phyloP scores from a whole-genome alignment of 768 basidiomycete genomes.

The Myochromella boudieri region DNA sequence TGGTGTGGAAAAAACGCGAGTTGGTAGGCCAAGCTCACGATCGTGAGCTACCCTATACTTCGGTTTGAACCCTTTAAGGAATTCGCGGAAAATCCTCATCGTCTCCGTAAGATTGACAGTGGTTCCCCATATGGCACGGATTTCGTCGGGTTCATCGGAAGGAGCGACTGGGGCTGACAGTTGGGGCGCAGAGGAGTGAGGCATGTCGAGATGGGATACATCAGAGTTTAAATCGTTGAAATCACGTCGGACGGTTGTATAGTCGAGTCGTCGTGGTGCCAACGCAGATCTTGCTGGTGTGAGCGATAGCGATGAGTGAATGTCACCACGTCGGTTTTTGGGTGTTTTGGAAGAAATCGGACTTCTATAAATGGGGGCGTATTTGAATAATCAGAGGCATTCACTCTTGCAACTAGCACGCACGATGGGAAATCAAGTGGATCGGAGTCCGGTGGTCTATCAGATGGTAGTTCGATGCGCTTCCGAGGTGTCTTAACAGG shows the following conservation, averaged over 20 bases:
- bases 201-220: constrained; percentile 53
- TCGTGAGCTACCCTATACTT: constrained; percentile 83
- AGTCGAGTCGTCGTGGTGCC: constrained; percentile 33
- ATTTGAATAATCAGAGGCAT: background rate
- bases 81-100: constrained; percentile 88
- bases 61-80: constrained; percentile 89
- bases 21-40: constrained; percentile 54
- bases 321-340: constrained; percentile 82
- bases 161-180: constrained; percentile 63
- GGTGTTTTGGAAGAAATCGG: constrained; percentile 57
- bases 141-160: constrained; percentile 78
- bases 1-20: constrained; percentile 52
- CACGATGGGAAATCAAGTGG: constrained; percentile 73
- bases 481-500: constrained; percentile 48
- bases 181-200: constrained; percentile 50
- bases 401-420: constrained; percentile 24
- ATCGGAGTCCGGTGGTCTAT: constrained; percentile 53
- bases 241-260: constrained; percentile 24
- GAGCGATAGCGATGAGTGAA: constrained; percentile 76
- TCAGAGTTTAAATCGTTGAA: constrained; percentile 57
- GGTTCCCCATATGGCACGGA: constrained; percentile 96
- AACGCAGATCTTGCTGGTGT: constrained; percentile 42
- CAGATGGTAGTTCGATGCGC: constrained; percentile 32
- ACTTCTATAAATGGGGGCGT: constrained; percentile 35
- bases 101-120: constrained; percentile 90